Percentiles rank a stretch among this genome's conserved stretches.
These are phyloP conservation scores for Globisporangium paroecandrum DNA, from an alignment of 352 stramenopile genomes.

Conservation along the genomic window DNA sequence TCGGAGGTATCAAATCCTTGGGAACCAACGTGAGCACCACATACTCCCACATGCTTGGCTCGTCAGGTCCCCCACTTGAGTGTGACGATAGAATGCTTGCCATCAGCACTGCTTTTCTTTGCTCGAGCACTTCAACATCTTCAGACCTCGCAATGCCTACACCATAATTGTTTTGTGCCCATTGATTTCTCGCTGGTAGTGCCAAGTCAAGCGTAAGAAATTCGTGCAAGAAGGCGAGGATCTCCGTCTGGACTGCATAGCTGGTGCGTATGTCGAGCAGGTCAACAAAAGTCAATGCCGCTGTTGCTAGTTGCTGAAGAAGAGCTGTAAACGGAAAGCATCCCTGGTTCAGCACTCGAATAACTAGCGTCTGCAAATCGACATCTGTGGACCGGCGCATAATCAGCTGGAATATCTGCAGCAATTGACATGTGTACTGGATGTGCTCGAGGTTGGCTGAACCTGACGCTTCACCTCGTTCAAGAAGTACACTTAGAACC, in stretches of 20 bases:
- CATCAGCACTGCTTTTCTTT: slow-evolving; percentile 55
- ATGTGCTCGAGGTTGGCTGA: slow-evolving; percentile 6
- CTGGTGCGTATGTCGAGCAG: slow-evolving; percentile 4
- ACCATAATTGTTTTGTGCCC: slow-evolving; percentile 4
- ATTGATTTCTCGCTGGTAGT: slow-evolving; percentile 22
- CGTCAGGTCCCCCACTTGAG: slow-evolving; percentile 27
- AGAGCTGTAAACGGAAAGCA: slow-evolving; percentile 27
- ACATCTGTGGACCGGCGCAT: slow-evolving; percentile 35
- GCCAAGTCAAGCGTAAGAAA: slow-evolving; percentile 38
- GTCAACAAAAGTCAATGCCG: neutral
- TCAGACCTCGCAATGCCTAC: slow-evolving; percentile 15
- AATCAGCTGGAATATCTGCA: slow-evolving; percentile 34
- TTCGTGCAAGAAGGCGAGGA: slow-evolving; percentile 32
- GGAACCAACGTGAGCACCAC: slow-evolving; percentile 29
- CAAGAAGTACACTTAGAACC: slow-evolving; percentile 26
- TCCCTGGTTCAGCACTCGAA: slow-evolving; percentile 29
- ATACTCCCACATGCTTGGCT: slow-evolving; percentile 37
- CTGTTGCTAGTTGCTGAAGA: slow-evolving; percentile 16
- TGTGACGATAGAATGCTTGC: slow-evolving; percentile 35
- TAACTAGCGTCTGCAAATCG: slow-evolving; percentile 41
- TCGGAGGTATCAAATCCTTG: neutral
- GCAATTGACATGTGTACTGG: slow-evolving; percentile 23
- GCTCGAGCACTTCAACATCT: slow-evolving; percentile 49
- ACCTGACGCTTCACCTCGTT: neutral
- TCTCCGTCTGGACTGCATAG: slow-evolving; percentile 21